These are phyloP conservation scores for Breviolum minutum DNA, from an alignment of 73 alveolate genomes.

Conservation along the genomic window DNA sequence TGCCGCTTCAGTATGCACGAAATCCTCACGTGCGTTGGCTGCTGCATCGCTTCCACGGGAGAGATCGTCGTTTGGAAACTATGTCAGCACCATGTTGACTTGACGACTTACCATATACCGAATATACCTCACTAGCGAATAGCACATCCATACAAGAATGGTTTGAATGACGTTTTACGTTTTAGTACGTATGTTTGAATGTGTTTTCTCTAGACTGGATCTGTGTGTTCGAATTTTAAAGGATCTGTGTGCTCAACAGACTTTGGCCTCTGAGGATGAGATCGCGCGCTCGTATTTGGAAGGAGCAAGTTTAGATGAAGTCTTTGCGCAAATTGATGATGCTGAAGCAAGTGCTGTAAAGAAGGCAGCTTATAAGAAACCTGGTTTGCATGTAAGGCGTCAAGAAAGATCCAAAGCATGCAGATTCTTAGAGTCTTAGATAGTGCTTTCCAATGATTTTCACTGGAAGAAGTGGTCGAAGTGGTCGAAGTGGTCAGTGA, in stretches of 20 bases:
- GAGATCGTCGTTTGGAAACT: conserved; percentile 49
- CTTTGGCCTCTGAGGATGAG: neutral
- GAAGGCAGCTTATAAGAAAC: neutral
- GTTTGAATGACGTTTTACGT: too few relatives aligned
- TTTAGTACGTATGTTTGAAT: neutral
- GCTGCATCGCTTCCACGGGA: conserved; percentile 42
- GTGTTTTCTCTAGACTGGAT: neutral
- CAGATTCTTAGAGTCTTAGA: too few relatives aligned
- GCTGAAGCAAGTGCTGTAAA: neutral
- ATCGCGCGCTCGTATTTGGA: neutral
- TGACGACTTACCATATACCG: neutral
- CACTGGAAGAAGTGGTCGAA: neutral
- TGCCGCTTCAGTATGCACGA: conserved; percentile 45
- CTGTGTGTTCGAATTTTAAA: too few relatives aligned
- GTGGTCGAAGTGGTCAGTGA: too few relatives aligned
- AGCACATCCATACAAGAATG: too few relatives aligned
- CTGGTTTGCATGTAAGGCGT: too few relatives aligned
- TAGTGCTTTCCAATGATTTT: neutral
- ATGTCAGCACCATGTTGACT: neutral
- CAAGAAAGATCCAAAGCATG: too few relatives aligned
- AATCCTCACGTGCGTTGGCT: conserved; percentile 40
- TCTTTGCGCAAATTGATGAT: neutral
- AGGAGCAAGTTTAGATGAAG: neutral
- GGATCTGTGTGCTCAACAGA: too few relatives aligned
- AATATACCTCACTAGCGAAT: too few relatives aligned